Conservation (phyloP, 805 yeast genomes). For the Blastobotrys attinorum region DNA sequence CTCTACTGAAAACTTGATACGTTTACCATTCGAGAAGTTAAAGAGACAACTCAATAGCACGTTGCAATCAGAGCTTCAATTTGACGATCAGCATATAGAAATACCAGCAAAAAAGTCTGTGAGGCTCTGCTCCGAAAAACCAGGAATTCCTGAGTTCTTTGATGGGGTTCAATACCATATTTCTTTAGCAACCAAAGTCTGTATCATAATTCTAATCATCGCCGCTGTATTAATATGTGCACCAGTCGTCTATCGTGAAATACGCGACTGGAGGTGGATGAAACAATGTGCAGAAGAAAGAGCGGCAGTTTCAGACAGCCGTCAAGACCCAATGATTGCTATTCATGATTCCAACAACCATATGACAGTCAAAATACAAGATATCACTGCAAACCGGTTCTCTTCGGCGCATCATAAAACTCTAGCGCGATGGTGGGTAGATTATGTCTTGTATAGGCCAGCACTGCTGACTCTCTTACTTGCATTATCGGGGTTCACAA, state of each 20-base stretch:
- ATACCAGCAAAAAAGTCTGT: constrained; percentile 1
- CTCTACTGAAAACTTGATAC: constrained; percentile 45
- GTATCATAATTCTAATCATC: neutral
- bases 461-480: constrained; percentile 44
- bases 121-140: neutral
- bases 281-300: constrained; percentile 27
- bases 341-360: constrained; percentile 16
- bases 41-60: constrained; percentile 16
- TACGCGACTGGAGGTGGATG: constrained; percentile 41
- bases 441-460: constrained; percentile 45
- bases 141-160: neutral
- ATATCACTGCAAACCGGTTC: constrained; percentile 11
- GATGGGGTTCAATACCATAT: neutral
- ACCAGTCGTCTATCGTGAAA: constrained; percentile 40
- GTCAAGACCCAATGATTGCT: constrained; percentile 11
- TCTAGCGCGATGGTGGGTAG: constrained; percentile 37
- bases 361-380: constrained; percentile 9
- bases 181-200: neutral
- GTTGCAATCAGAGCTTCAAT: neutral
- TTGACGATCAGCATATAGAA: neutral
- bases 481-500: constrained; percentile 48
- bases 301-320: neutral
- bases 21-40: constrained; percentile 51
- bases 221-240: constrained; percentile 22
- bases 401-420: constrained; percentile 4